Evolutionary conservation across 1,139 yeast genomes (phyloP), one percentile per base, ranked within the genome.

Genomic region (Zygoascus meyerae): DNA sequence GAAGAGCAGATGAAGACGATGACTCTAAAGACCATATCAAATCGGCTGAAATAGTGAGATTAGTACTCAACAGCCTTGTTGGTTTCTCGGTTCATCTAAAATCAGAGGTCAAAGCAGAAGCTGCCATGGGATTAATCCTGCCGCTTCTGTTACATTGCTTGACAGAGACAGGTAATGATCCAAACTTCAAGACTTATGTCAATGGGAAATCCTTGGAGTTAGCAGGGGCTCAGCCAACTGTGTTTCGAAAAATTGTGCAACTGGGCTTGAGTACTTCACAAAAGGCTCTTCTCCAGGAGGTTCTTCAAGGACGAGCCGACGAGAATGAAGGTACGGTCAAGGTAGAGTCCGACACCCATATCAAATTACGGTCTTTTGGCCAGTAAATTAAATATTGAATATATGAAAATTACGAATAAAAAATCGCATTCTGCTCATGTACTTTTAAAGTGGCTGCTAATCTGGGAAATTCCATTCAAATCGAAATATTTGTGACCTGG

Each of bases 11-110:
- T 4, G 54, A 55, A 12, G 45, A 62, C 2, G 53, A 47, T 10
- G 46, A 45, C 2, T 52, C 51, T 12, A 32, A 53, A 35, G 40
- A 41, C 11, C 29, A 40, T 9, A 40, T 45, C 47, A 36, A 50
- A 10, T 21, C 49, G 30, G 14, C 49, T 34, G 46, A 45, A 31
- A 17, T 10, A 4, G 17, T 41, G 8, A 72, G 78, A 55, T 53
- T 79, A 10, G 70, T 74, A 2, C 64, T 81, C 48, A 89, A 83
- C 52, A 65, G 83, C 11, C 63, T 83, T 46, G 68, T 79, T 5
- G 62, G 76, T 26, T 74, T 78, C 46, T 60, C 72, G 9, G 74
- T 72, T 45, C 57, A 69, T 21, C 59, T 70, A 16, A 35, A 41
- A 11, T 62, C 67, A 1, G 56, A 60, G 4, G 64, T 69, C 43